Evolutionary conservation across 1,284 basidiomycete genomes (phyloP).

Genomic region (Ceraceosorus bombacis): DNA sequence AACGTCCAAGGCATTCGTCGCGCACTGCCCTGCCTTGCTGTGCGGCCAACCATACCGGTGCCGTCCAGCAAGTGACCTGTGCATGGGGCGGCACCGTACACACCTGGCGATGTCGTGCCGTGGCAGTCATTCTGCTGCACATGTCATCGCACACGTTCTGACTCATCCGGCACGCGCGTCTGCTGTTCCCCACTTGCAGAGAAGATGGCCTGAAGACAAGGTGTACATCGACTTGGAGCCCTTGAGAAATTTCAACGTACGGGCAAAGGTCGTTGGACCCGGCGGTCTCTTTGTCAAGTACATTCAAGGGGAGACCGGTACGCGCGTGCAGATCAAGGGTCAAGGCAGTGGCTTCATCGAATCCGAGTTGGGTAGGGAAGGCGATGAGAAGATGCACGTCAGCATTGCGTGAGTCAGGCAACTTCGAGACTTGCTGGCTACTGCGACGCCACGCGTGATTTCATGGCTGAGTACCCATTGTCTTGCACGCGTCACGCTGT

Average conservation of each 20-base stretch:
- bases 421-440: too few species aligned
- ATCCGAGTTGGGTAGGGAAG: slow-evolving; percentile 81
- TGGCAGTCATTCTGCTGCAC: too few species aligned
- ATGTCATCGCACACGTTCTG: too few species aligned
- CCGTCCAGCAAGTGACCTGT: neutral
- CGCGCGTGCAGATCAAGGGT: slow-evolving; percentile 97
- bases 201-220: slow-evolving; percentile 41
- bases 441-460: too few species aligned
- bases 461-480: too few species aligned
- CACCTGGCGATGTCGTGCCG: too few species aligned
- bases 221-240: slow-evolving; percentile 72
- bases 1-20: too few species aligned
- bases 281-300: slow-evolving; percentile 89
- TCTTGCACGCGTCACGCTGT: neutral
- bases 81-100: too few species aligned
- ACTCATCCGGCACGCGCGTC: too few species aligned
- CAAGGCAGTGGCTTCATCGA: slow-evolving; percentile 90
- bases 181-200: neutral
- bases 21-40: slow-evolving; percentile 1
- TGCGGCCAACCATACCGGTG: neutral
- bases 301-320: slow-evolving; percentile 91
- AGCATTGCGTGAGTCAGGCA: slow-evolving; percentile 18
- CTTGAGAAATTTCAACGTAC: slow-evolving; percentile 90
- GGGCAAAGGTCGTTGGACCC: slow-evolving; percentile 94
- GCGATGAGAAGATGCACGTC: slow-evolving; percentile 78